phyloP scores from a whole-genome alignment of 1,284 basidiomycete species.

The Rhodofomes roseus region DNA sequence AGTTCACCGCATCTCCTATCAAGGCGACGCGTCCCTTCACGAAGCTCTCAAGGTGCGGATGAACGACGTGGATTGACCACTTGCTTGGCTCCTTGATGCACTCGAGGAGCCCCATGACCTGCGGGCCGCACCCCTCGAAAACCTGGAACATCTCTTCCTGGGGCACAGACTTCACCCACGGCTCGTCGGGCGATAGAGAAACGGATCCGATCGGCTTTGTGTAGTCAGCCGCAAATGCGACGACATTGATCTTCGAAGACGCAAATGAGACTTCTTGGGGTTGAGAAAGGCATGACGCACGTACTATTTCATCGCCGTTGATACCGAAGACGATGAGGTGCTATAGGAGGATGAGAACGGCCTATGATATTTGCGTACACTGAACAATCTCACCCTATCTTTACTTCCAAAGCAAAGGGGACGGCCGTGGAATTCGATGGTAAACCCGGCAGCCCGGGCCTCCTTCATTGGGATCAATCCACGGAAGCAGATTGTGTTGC shows the following conservation, averaged over 20 bases:
- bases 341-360: slow-evolving; percentile 24
- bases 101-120: slow-evolving; percentile 40
- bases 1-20: slow-evolving; percentile 54
- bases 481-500: slow-evolving; percentile 45
- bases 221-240: slow-evolving; percentile 45
- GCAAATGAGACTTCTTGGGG: no score
- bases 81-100: slow-evolving; percentile 48
- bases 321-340: slow-evolving; percentile 60
- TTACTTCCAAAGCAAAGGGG: slow-evolving; percentile 41
- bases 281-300: slow-evolving; percentile 9
- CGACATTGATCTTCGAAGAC: slow-evolving; percentile 45
- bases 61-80: slow-evolving; percentile 57
- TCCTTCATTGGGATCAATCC: slow-evolving; percentile 37
- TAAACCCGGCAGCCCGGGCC: slow-evolving; percentile 38
- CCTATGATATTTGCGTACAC: background rate
- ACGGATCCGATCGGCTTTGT: slow-evolving; percentile 34
- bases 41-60: slow-evolving; percentile 46
- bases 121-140: slow-evolving; percentile 47
- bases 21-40: slow-evolving; percentile 46
- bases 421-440: slow-evolving; percentile 31
- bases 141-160: slow-evolving; percentile 42
- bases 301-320: slow-evolving; percentile 36
- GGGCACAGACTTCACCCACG: slow-evolving; percentile 46
- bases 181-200: slow-evolving; percentile 29
- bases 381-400: slow-evolving; percentile 33